Conservation (phyloP, 345 rosid genomes). For the Rhodomyrtus tomentosa region DNA sequence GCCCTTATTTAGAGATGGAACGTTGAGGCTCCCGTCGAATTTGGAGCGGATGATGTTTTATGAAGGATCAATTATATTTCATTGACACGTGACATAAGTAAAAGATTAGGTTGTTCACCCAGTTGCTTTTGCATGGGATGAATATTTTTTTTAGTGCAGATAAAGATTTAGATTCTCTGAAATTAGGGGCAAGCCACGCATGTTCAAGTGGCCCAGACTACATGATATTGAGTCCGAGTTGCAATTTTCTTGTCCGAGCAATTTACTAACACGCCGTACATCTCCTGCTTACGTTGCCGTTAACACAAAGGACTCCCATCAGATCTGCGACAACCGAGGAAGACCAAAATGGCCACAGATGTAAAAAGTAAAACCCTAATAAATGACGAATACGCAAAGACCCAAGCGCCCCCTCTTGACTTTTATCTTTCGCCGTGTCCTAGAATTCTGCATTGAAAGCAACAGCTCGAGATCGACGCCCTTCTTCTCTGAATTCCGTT, state of each 20-base stretch:
- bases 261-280: neutral
- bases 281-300: neutral
- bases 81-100: too few species aligned
- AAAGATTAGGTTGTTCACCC: too few species aligned
- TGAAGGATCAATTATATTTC: too few species aligned
- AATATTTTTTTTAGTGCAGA: too few species aligned
- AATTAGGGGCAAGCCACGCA: too few species aligned
- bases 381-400: neutral
- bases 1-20: neutral
- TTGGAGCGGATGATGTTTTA: too few species aligned
- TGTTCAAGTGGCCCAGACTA: too few species aligned
- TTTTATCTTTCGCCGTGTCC: neutral
- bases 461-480: conserved; percentile 4
- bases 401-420: neutral
- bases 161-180: too few species aligned
- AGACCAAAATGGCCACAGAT: too few species aligned
- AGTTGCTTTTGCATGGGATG: too few species aligned
- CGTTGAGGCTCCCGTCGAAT: neutral
- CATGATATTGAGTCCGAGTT: neutral
- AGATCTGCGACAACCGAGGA: too few species aligned
- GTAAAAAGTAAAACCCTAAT: neutral
- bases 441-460: neutral
- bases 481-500: neutral
- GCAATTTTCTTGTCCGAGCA: neutral
- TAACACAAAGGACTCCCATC: neutral